A percentile compares a stretch with the other conserved stretches of the same genome.
Evolutionary conservation across 2,329 filamentous ascomycete species (phyloP).

Genomic region (Fusarium duplospermum): DNA sequence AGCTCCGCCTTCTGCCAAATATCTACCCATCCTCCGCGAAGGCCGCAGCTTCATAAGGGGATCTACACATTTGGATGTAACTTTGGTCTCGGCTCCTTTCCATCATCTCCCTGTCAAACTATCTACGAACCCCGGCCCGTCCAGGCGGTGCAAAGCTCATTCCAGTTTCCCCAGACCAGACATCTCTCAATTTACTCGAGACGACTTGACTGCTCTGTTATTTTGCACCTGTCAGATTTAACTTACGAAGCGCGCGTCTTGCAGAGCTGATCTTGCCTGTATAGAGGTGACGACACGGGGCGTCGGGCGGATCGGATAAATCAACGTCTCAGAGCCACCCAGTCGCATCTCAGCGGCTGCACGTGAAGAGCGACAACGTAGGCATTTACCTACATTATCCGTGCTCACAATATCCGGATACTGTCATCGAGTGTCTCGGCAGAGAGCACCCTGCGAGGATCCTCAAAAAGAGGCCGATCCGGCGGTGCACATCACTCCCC

Average conservation of each 20-base stretch:
- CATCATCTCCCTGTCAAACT: neutral
- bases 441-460: neutral
- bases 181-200: constrained; percentile 5
- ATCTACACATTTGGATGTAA: constrained; percentile 24
- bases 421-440: neutral
- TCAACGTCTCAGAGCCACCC: neutral
- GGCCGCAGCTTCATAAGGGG: constrained; percentile 5
- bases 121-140: neutral
- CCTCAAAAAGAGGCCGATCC: constrained; percentile 12
- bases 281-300: neutral
- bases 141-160: constrained; percentile 11
- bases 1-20: neutral
- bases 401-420: neutral
- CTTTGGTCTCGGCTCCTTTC: neutral
- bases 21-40: constrained; percentile 6
- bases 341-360: constrained; percentile 2
- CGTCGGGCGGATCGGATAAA: neutral
- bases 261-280: neutral
- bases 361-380: neutral
- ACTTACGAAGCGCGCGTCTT: constrained; percentile 10
- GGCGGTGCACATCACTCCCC: constrained; percentile 29
- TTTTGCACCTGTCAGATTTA: constrained; percentile 20
- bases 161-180: constrained; percentile 31
- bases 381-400: neutral
- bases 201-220: neutral